Conservation (phyloP, 805 yeast genomes). For the Schwanniomyces pseudopolymorphus region DNA sequence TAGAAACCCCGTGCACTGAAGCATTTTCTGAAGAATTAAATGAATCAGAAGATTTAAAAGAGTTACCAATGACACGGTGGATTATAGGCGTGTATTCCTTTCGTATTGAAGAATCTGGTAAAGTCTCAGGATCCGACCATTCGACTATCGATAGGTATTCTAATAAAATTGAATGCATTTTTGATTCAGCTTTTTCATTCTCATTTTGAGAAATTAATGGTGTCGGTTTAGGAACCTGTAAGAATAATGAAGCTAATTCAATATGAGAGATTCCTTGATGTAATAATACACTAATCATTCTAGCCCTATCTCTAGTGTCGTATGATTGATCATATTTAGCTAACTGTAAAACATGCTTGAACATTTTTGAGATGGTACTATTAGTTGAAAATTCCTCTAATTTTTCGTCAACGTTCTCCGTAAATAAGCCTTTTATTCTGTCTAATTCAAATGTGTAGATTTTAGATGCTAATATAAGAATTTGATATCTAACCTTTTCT, state of each 20-base stretch:
- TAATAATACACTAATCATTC: conserved; percentile 66
- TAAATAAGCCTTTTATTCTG: conserved; percentile 23
- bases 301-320: conserved; percentile 83
- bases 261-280: conserved; percentile 40
- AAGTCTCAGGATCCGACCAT: conserved; percentile 43
- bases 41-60: conserved; percentile 14
- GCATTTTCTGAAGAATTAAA: conserved; percentile 19
- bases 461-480: conserved; percentile 73
- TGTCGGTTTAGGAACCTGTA: conserved; percentile 75
- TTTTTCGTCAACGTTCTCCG: conserved; percentile 11
- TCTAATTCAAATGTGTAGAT: conserved; percentile 57
- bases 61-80: conserved; percentile 14
- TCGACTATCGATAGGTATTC: conserved; percentile 30
- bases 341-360: conserved; percentile 58
- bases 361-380: conserved; percentile 46
- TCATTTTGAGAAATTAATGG: conserved; percentile 42
- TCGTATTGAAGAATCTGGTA: conserved; percentile 33
- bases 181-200: conserved; percentile 9
- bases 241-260: conserved; percentile 64
- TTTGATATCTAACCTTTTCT: conserved; percentile 65
- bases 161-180: conserved; percentile 6
- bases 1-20: conserved; percentile 24
- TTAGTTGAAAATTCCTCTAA: conserved; percentile 10
- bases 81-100: conserved; percentile 19
- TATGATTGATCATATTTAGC: conserved; percentile 71